A percentile compares a stretch with the other conserved stretches of the same genome.
These are phyloP conservation scores for Phanerodontia chrysosporium DNA, from an alignment of 768 basidiomycete species.

Conservation along the genomic window DNA sequence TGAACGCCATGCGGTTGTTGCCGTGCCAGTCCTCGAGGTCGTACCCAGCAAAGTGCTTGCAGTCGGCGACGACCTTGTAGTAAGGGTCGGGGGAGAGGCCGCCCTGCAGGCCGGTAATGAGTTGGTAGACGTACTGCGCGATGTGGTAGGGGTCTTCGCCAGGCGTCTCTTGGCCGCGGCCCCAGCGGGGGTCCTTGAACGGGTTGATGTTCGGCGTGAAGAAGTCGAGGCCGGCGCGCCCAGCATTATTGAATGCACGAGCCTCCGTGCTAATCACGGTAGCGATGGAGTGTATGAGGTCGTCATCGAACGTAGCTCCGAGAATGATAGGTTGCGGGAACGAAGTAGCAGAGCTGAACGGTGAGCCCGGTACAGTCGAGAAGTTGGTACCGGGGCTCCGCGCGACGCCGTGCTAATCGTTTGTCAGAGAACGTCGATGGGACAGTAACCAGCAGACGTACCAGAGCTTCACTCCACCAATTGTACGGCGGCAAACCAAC, in stretches of 20 bases:
- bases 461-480: constrained; percentile 61
- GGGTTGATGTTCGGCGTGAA: constrained; percentile 51
- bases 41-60: constrained; percentile 60
- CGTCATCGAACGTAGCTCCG: constrained; percentile 53
- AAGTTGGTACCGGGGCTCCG: constrained; percentile 49
- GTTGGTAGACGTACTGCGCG: constrained; percentile 48
- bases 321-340: constrained; percentile 55
- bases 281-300: constrained; percentile 45
- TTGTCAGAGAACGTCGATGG: background rate
- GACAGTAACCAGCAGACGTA: constrained; percentile 22
- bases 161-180: constrained; percentile 57
- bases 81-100: constrained; percentile 49
- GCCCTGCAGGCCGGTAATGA: constrained; percentile 53
- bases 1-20: constrained; percentile 43
- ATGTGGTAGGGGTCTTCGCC: constrained; percentile 57
- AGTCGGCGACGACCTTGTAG: constrained; percentile 51
- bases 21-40: constrained; percentile 57
- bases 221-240: constrained; percentile 49
- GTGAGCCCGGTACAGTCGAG: constrained; percentile 35
- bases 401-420: constrained; percentile 59
- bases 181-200: constrained; percentile 63
- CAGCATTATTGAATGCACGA: constrained; percentile 53
- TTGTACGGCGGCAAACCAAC: constrained; percentile 54
- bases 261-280: constrained; percentile 52
- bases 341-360: constrained; percentile 53